These are phyloP conservation scores for Ceratocystis eucalypticola DNA, from an alignment of 2,329 filamentous ascomycete species.

Conservation along the genomic window DNA sequence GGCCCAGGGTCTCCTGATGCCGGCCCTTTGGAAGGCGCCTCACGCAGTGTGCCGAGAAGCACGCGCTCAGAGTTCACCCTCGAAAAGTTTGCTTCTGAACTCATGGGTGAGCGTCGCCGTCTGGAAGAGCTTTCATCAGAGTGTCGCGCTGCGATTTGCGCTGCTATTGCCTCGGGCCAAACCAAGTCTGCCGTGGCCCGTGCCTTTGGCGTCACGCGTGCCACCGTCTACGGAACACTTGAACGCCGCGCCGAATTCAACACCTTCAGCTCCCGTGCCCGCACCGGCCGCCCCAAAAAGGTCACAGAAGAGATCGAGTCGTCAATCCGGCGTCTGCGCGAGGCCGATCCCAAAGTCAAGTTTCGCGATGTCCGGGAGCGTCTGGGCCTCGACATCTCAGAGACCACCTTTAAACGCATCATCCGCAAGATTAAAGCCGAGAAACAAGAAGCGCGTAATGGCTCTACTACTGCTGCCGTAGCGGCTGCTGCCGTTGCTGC, in stretches of 20 bases:
- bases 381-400: conserved; percentile 17
- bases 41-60: not conserved
- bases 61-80: conserved; percentile 15
- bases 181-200: conserved; percentile 19
- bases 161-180: conserved; percentile 18
- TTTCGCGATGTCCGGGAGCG: conserved; percentile 17
- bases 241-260: conserved; percentile 17
- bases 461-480: not conserved
- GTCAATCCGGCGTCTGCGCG: conserved; percentile 12
- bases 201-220: conserved; percentile 19
- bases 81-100: conserved; percentile 15
- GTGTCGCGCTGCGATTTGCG: conserved; percentile 19
- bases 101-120: conserved; percentile 18
- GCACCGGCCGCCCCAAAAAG: conserved; percentile 19
- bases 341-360: conserved; percentile 16
- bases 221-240: conserved; percentile 19
- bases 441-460: conserved; percentile 1
- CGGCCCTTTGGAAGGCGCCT: conserved; percentile 5
- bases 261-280: conserved; percentile 17
- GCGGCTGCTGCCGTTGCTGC: conserved; percentile 7
- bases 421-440: conserved; percentile 17
- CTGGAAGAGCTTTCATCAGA: conserved; percentile 19
- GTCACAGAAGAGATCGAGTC: conserved; percentile 16
- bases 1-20: conserved; percentile 4
- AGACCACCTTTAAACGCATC: conserved; percentile 19